phyloP scores from a whole-genome alignment of 768 basidiomycete genomes.

The Lyophyllum decastes region DNA sequence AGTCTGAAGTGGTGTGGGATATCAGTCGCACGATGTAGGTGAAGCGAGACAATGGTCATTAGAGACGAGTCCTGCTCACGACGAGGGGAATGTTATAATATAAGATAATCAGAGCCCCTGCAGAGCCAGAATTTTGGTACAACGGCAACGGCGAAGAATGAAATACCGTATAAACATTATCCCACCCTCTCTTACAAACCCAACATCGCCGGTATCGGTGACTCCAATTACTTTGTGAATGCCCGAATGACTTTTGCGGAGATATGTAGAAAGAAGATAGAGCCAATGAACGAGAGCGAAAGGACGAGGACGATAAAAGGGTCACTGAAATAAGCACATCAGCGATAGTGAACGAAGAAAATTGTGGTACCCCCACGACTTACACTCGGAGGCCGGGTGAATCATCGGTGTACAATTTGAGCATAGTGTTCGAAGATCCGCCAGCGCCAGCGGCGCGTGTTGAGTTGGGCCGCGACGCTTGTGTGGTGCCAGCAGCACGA shows the following conservation, averaged over 20 bases:
- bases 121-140: slow-evolving; percentile 39
- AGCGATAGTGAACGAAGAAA: slow-evolving; percentile 1
- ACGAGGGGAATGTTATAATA: slow-evolving; percentile 25
- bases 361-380: slow-evolving; percentile 35
- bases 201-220: slow-evolving; percentile 3
- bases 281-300: slow-evolving; percentile 94
- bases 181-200: slow-evolving; percentile 9
- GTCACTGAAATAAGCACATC: slow-evolving; percentile 53
- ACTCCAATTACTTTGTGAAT: slow-evolving; percentile 70
- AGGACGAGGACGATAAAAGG: slow-evolving; percentile 96
- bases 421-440: slow-evolving; percentile 97
- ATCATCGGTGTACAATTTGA: slow-evolving; percentile 98
- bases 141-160: slow-evolving; percentile 27
- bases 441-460: slow-evolving; percentile 91
- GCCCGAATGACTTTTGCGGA: slow-evolving; percentile 91
- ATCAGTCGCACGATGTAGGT: not conserved
- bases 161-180: slow-evolving; percentile 28
- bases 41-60: too few species aligned
- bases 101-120: slow-evolving; percentile 32
- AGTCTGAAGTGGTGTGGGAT: not conserved
- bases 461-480: slow-evolving; percentile 79
- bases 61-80: not conserved
- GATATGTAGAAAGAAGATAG: slow-evolving; percentile 98
- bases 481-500: slow-evolving; percentile 62
- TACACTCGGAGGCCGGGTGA: slow-evolving; percentile 97